Evolutionary conservation across 805 yeast species (phyloP), one percentile per base, ranked within the genome.

Genomic region (Candida patagonica): DNA sequence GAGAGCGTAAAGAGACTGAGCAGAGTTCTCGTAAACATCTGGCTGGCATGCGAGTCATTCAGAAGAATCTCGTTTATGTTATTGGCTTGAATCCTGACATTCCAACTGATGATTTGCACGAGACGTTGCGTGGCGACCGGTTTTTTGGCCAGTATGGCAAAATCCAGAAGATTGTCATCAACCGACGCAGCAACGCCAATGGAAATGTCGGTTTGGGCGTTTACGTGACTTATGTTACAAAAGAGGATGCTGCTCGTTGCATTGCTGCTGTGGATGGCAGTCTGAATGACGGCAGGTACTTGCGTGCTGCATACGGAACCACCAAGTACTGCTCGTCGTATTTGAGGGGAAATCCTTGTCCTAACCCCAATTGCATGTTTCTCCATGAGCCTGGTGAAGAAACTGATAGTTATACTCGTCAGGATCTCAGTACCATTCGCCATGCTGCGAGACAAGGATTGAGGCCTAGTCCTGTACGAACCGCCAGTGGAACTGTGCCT

Each of bases 341-440:
- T 57, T 66, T 92, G 48, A 73, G 96, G 51, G 96, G 96, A 26
- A 94, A 85, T 59, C 80, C 92, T 7, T 92, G 99, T 65, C 98
- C 95, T 44, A 92, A 92, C 62, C 97, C 97, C 46, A 86, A 87
- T 56, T 92, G 99, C 71, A 92, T 92, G 98, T 92, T 92, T 55
- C 70, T 92, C 54, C 99, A 92, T 60, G 98, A 92, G 62, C 98
- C 98, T 5, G 98, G 99, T 43, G 99, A 92, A 67, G 98, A 92
- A 61, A 97, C 97, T 1, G 98, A 92, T 54, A 82, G 95, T 8
- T 89, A 84, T 63, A 85, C 95, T 21, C 78, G 96, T 40, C 87
- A 84, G 55, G 94, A 84, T 55, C 68, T 84, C 53, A 77, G 87
- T 4, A 82, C 92, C 3, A 80, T 83, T 57, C 67, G 62, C 47